These are phyloP conservation scores for Allomyces javanicus DNA, from an alignment of 192 early-diverging fungal species.

Conservation along the genomic window DNA sequence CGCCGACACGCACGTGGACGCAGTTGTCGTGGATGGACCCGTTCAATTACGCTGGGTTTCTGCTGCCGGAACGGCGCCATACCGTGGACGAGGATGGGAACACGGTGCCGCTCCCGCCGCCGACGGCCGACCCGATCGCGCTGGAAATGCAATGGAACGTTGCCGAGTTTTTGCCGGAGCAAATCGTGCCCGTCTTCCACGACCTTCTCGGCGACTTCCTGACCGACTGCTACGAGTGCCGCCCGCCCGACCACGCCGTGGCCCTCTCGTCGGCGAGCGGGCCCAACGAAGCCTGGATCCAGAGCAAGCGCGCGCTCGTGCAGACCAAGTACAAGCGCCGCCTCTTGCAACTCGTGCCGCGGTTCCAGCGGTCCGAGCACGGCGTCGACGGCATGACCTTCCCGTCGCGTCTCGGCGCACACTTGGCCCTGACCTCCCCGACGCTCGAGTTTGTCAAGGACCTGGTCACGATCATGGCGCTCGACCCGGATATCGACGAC, in stretches of 20 bases:
- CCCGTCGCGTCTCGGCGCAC: background rate
- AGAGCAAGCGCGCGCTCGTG: background rate
- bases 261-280: background rate
- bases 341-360: conserved; percentile 38
- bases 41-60: conserved; percentile 60
- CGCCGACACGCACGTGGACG: conserved; percentile 52
- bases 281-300: background rate
- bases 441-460: conserved; percentile 72
- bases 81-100: background rate
- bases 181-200: background rate
- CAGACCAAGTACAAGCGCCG: conserved; percentile 27
- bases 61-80: background rate
- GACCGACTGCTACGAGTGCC: background rate
- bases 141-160: conserved; percentile 74
- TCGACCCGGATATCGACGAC: conserved; percentile 49
- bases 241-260: background rate
- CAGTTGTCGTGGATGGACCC: conserved; percentile 81
- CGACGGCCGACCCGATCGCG: conserved; percentile 8
- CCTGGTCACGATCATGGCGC: conserved; percentile 49
- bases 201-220: background rate
- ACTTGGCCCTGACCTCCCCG: conserved; percentile 34
- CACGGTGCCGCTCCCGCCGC: conserved; percentile 2
- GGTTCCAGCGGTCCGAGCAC: conserved; percentile 21
- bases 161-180: conserved; percentile 55
- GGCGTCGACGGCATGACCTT: background rate